phyloP scores from a whole-genome alignment of 2,329 filamentous ascomycete species.

The Penicillium sp. region DNA sequence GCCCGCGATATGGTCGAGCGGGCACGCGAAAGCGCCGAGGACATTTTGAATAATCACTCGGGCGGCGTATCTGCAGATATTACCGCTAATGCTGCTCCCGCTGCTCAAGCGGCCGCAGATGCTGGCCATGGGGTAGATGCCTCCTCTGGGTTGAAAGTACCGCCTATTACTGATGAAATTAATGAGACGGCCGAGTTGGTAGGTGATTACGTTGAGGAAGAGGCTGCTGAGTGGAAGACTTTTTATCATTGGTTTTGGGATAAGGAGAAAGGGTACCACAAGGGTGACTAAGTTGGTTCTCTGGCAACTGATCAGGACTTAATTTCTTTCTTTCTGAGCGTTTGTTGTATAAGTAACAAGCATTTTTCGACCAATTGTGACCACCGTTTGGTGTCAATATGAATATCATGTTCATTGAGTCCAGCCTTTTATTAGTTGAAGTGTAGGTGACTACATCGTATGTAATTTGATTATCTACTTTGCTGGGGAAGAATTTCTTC shows the following conservation, averaged over 20 bases:
- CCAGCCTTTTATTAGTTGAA: not conserved
- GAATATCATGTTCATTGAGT: not conserved
- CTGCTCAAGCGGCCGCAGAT: conserved; percentile 11
- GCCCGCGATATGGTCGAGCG: conserved; percentile 35
- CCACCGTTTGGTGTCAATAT: not conserved
- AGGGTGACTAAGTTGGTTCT: not conserved
- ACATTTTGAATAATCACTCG: conserved; percentile 21
- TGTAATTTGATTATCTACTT: no score
- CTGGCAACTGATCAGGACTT: not conserved
- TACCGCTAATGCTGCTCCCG: conserved; percentile 25
- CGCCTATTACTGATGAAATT: conserved; percentile 22
- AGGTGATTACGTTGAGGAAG: conserved; percentile 47
- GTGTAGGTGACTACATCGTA: no score
- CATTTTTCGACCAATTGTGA: not conserved
- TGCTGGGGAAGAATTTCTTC: no score
- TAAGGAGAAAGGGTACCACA: conserved; percentile 20
- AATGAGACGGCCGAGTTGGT: conserved; percentile 48
- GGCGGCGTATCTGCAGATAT: conserved; percentile 30
- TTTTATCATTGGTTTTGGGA: conserved; percentile 45
- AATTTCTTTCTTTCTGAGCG: not conserved
- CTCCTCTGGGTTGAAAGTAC: conserved; percentile 20
- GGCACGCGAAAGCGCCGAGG: conserved; percentile 28
- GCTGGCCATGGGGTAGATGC: conserved; percentile 17
- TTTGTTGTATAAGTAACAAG: not conserved
- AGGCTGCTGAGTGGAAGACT: conserved; percentile 39